A percentile compares a stretch with the other conserved stretches of the same genome.
phyloP scores from a whole-genome alignment of 2,329 filamentous ascomycete species.

The Colletotrichum limetticola region DNA sequence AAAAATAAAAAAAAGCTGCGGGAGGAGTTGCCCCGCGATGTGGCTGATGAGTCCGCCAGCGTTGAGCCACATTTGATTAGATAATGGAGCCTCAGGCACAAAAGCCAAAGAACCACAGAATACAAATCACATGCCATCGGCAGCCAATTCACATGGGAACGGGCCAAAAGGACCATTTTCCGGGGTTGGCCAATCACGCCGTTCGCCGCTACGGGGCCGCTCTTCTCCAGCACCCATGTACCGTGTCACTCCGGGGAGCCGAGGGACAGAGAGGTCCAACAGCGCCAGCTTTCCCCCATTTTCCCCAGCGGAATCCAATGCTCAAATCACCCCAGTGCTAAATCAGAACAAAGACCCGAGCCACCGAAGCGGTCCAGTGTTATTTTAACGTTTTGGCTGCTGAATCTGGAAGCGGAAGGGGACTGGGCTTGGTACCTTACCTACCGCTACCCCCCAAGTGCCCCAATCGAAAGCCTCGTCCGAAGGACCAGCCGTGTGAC shows the following conservation, averaged over 20 bases:
- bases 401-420: background rate
- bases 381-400: background rate
- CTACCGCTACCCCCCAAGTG: too few relatives aligned
- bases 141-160: slow-evolving; percentile 33
- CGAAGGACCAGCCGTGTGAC: slow-evolving; percentile 16
- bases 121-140: slow-evolving; percentile 32
- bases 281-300: slow-evolving; percentile 1
- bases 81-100: background rate
- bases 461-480: slow-evolving; percentile 18
- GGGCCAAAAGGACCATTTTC: slow-evolving; percentile 22
- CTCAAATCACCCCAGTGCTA: background rate
- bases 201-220: background rate
- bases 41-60: background rate
- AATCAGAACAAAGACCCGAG: slow-evolving; percentile 7
- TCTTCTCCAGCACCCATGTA: slow-evolving; percentile 8
- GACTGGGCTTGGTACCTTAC: background rate
- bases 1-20: background rate
- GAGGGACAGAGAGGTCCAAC: slow-evolving; percentile 20
- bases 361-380: background rate
- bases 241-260: slow-evolving; percentile 30
- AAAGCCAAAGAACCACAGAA: background rate
- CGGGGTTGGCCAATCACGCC: slow-evolving; percentile 31
- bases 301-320: background rate
- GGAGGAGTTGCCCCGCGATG: slow-evolving; percentile 32
- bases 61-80: background rate